phyloP scores from a whole-genome alignment of 129 eudicot genomes.

The Tagetes patula region DNA sequence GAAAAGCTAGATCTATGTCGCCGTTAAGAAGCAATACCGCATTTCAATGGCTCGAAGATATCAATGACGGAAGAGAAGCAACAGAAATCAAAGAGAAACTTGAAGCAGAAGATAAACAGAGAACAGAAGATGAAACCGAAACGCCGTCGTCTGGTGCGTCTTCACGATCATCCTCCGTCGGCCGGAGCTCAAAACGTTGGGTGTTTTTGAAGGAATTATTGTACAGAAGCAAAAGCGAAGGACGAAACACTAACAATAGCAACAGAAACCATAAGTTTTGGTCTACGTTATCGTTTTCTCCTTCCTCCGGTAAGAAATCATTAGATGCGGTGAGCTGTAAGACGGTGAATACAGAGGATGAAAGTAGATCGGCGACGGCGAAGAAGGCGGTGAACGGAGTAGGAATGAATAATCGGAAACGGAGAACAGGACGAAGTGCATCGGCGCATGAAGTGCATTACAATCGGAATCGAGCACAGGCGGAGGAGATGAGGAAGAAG shows the following conservation, averaged over 20 bases:
- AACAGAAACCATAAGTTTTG: slow-evolving; percentile 56
- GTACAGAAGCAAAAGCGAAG: slow-evolving; percentile 84
- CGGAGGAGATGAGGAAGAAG: slow-evolving; percentile 95
- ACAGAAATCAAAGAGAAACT: slow-evolving; percentile 25
- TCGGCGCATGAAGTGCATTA: slow-evolving; percentile 83
- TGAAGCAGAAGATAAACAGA: slow-evolving; percentile 14
- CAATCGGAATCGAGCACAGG: slow-evolving; percentile 68
- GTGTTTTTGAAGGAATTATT: slow-evolving; percentile 76
- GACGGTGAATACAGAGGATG: slow-evolving; percentile 9
- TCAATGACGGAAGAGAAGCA: slow-evolving; percentile 26
- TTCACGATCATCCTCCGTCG: slow-evolving; percentile 69
- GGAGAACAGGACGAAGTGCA: slow-evolving; percentile 47
- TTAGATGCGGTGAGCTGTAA: neutral
- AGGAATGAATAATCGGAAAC: slow-evolving; percentile 40
- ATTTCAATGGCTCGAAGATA: slow-evolving; percentile 44
- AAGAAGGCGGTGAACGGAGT: slow-evolving; percentile 52
- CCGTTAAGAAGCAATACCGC: slow-evolving; percentile 49
- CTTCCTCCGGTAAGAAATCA: slow-evolving; percentile 32
- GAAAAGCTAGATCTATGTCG: slow-evolving; percentile 84
- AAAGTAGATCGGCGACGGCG: slow-evolving; percentile 8
- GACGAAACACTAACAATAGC: slow-evolving; percentile 42
- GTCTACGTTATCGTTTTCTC: slow-evolving; percentile 51
- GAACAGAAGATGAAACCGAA: slow-evolving; percentile 33
- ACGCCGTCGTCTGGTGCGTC: slow-evolving; percentile 64
- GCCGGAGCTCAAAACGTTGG: slow-evolving; percentile 81